Evolutionary conservation across 768 basidiomycete genomes (phyloP).

Genomic region (Russula sp.): DNA sequence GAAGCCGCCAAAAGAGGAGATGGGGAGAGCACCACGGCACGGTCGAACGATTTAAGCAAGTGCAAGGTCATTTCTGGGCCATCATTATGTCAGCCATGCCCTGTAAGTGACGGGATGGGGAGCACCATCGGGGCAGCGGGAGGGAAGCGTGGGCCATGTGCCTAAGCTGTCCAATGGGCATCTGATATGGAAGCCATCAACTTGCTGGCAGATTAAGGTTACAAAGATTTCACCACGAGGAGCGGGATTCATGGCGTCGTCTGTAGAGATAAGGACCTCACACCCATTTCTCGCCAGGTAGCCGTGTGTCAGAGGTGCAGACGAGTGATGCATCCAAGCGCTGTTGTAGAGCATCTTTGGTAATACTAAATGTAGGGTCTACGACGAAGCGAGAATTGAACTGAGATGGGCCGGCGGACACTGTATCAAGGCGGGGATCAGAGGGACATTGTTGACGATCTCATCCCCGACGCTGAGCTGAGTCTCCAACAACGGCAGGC

Average conservation of each 20-base stretch:
- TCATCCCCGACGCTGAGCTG: neutral
- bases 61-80: too few relatives aligned
- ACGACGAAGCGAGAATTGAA: neutral
- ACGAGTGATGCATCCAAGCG: too few relatives aligned
- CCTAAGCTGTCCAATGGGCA: neutral
- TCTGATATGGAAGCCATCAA: neutral
- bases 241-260: neutral
- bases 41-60: too few relatives aligned
- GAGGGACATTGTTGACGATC: too few relatives aligned
- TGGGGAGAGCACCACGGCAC: too few relatives aligned
- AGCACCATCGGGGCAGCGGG: too few relatives aligned
- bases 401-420: neutral
- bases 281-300: too few relatives aligned
- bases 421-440: neutral
- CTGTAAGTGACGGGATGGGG: too few relatives aligned
- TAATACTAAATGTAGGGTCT: neutral
- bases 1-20: neutral
- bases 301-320: too few relatives aligned
- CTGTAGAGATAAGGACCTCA: neutral
- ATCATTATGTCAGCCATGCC: too few relatives aligned
- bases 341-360: too few relatives aligned
- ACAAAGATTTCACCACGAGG: neutral
- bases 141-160: too few relatives aligned
- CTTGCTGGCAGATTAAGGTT: neutral
- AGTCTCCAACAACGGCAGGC: neutral